These are phyloP conservation scores for Oemleria cerasiformis DNA, from an alignment of 306 rosid genomes.

Conservation along the genomic window DNA sequence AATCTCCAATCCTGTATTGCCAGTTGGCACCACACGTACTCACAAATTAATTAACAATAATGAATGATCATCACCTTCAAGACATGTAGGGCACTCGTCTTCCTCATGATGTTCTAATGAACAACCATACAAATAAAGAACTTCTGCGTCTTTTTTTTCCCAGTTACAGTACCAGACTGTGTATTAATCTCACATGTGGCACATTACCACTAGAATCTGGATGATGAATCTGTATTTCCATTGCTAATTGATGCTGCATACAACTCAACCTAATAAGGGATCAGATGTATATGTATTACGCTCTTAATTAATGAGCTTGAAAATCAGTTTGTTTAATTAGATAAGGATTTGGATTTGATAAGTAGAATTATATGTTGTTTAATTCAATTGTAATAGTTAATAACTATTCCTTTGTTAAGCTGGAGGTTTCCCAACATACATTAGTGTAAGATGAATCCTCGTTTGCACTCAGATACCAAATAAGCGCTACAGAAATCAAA, in stretches of 20 bases:
- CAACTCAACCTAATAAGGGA: neutral
- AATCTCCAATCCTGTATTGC: too few relatives aligned
- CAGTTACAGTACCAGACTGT: neutral
- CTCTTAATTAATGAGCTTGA: neutral
- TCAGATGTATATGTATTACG: too few relatives aligned
- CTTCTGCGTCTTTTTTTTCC: neutral
- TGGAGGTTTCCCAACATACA: too few relatives aligned
- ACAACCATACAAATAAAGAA: neutral
- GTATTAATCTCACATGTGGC: neutral
- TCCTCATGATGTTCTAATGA: constrained; percentile 17
- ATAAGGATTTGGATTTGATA: neutral
- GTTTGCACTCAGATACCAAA: too few relatives aligned
- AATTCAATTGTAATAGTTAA: too few relatives aligned
- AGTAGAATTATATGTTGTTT: too few relatives aligned
- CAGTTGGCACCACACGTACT: too few relatives aligned
- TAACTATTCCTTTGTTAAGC: too few relatives aligned
- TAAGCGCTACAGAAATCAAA: too few relatives aligned
- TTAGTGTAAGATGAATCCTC: too few relatives aligned
- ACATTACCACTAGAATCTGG: neutral
- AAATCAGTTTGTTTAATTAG: neutral
- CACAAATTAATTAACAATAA: neutral
- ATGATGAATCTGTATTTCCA: neutral
- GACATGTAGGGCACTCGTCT: constrained; percentile 38
- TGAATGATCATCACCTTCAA: constrained; percentile 18
- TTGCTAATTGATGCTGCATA: neutral